Base-by-base conservation (phyloP, 2,329 filamentous ascomycete genomes). In the Leptographium radiaticola region DNA sequence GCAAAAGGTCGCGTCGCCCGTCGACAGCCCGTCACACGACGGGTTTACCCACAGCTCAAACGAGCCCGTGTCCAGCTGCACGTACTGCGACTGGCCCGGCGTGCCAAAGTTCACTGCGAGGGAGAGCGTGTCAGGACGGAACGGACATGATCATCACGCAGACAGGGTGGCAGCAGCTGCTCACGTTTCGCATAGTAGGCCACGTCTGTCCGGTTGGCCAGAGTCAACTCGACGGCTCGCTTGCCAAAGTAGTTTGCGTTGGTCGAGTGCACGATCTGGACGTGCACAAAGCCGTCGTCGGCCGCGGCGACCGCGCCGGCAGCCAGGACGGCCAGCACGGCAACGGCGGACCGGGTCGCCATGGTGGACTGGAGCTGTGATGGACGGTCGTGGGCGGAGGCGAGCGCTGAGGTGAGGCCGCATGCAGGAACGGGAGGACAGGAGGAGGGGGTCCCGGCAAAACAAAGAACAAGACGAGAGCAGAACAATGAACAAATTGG, bases 1-100 rank as follows among this genome's bases (percentile, higher is more conserved):
- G 62, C 75, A 79, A 60, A 77, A 77, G 36, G 57, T 63, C 20
- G 65, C 60, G 57, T 77, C 73, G 6, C 67, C 59, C 0, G 62
- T 58, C 9, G 62, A 57, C 16, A 84, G 68, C 2, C 63, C 62
- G 9, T 74, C 76, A 60, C 75, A 79, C 50, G 75, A 72, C 0
- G 80, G 75, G 61, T 88, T 87, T 8, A 80, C 73, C 77, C 77
- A 81, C 36, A 81, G 68, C 66, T 81, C 77, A 59, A 78, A 80
- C 11, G 76, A 80, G 47, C 78, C 77, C 0, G 79, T 81, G 62
- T 81, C 78, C 53, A 81, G 63, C 61, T 79, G 76, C 12, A 79
- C 75, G 54, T 69, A 75, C 51, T 80, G 71, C 2, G 69, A 61
- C 58, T 81, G 77, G 1, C 71, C 66, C 15, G 78, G 78, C 4